phyloP scores from a whole-genome alignment of 106 monocot genomes.

The Alisma plantagoaquatica region DNA sequence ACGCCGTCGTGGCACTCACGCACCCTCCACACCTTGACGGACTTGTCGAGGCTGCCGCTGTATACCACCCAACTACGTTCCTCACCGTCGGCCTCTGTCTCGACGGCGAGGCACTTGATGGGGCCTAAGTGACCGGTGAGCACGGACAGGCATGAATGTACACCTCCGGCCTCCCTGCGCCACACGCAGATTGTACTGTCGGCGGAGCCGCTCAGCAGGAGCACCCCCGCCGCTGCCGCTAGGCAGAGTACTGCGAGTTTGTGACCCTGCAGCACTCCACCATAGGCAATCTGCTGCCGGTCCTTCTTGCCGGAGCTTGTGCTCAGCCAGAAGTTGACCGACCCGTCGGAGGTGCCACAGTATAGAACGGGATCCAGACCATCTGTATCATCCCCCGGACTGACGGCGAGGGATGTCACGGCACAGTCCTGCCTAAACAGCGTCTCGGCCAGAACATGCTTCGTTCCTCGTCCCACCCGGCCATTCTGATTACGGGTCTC shows the following conservation, averaged over 20 bases:
- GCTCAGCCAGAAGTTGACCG: slow-evolving; percentile 43
- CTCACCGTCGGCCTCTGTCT: not conserved
- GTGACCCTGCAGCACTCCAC: slow-evolving; percentile 42
- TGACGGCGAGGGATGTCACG: slow-evolving; percentile 31
- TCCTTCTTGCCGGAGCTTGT: too few species aligned
- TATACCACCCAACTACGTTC: slow-evolving; percentile 36
- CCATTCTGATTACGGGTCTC: slow-evolving; percentile 20
- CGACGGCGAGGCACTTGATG: slow-evolving; percentile 42
- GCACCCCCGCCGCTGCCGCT: slow-evolving; percentile 22
- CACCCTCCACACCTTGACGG: too few species aligned
- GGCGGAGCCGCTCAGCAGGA: slow-evolving; percentile 41
- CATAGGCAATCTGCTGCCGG: slow-evolving; percentile 9
- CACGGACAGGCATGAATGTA: slow-evolving; percentile 25
- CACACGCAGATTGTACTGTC: slow-evolving; percentile 50
- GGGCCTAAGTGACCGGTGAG: slow-evolving; percentile 41
- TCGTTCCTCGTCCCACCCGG: not conserved
- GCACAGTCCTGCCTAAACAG: slow-evolving; percentile 41
- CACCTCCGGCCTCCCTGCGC: slow-evolving; percentile 19
- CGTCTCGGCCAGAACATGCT: slow-evolving; percentile 20
- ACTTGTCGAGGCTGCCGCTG: too few species aligned
- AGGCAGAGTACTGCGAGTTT: slow-evolving; percentile 49
- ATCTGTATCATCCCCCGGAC: slow-evolving; percentile 1
- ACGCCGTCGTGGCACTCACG: too few species aligned
- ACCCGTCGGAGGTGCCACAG: slow-evolving; percentile 41
- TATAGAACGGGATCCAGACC: slow-evolving; percentile 35